These are phyloP conservation scores for Betula pendula DNA, from an alignment of 306 rosid species.

Conservation along the genomic window DNA sequence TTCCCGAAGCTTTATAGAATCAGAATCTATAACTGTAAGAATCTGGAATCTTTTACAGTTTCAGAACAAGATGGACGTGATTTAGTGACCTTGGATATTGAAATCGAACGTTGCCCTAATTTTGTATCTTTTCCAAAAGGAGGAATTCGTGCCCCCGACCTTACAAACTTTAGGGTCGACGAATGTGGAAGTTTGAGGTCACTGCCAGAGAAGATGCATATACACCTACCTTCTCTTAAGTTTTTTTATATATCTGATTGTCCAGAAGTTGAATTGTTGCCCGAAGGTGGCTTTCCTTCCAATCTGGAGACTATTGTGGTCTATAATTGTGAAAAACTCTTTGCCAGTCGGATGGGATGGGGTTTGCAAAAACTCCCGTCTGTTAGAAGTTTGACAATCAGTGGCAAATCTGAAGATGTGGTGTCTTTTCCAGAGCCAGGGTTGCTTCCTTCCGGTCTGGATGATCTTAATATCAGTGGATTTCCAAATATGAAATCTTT, in stretches of 20 bases:
- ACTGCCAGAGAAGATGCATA: neutral
- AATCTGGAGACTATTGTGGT: neutral
- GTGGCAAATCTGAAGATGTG: neutral
- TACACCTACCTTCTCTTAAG: neutral
- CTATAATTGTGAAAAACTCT: neutral
- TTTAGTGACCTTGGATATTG: neutral
- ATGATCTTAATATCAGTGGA: neutral
- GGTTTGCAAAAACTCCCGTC: neutral
- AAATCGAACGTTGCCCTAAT: fast-evolving
- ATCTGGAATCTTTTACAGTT: neutral
- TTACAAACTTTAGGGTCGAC: fast-evolving
- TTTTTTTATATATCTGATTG: fast-evolving
- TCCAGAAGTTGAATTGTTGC: constrained; percentile 13
- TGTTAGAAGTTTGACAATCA: fast-evolving
- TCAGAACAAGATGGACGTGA: neutral
- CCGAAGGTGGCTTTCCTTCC: neutral
- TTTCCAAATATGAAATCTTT: neutral
- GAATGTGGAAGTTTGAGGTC: neutral
- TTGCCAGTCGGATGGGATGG: constrained; percentile 5
- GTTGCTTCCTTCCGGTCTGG: neutral
- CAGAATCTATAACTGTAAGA: fast-evolving
- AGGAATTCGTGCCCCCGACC: neutral
- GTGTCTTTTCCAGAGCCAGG: neutral
- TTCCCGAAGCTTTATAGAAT: neutral
- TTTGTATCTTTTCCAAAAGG: neutral